phyloP scores from a whole-genome alignment of 495 filamentous ascomycete species.

The Schizothecium vesticola region DNA sequence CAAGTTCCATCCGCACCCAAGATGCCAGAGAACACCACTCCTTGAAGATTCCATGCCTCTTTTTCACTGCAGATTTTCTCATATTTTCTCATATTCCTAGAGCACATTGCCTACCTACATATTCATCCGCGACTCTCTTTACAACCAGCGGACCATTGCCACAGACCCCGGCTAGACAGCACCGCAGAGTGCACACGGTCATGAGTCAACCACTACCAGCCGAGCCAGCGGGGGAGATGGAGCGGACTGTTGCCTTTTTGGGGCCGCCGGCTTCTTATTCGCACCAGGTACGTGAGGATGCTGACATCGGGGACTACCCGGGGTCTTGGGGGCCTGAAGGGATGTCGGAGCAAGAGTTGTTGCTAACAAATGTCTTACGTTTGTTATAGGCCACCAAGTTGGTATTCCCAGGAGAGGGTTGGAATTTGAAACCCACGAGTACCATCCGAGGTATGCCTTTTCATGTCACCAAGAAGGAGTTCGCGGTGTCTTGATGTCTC shows the following conservation, averaged over 20 bases:
- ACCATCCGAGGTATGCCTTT: slow-evolving; percentile 55
- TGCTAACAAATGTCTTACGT: not conserved
- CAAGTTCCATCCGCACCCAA: not conserved
- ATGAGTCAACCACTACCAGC: not conserved
- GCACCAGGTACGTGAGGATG: slow-evolving; percentile 76
- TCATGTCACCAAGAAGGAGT: not conserved
- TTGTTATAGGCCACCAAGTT: slow-evolving; percentile 60
- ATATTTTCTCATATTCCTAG: not conserved
- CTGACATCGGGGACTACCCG: not conserved
- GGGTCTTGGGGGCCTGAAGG: not conserved
- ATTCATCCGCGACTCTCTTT: not conserved
- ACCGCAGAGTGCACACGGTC: not conserved
- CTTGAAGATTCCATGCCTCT: not conserved
- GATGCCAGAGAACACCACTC: not conserved
- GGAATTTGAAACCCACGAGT: slow-evolving; percentile 51
- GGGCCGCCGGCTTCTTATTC: slow-evolving; percentile 82
- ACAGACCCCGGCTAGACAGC: not conserved
- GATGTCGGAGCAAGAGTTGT: not conserved
- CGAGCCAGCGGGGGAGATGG: not conserved
- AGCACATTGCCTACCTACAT: not conserved
- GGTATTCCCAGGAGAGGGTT: slow-evolving; percentile 50
- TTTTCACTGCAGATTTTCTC: not conserved
- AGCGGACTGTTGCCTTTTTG: slow-evolving; percentile 63
- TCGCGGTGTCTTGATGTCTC: not conserved
- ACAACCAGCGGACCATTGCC: not conserved